A percentile compares a stretch with the other conserved stretches of the same genome.
Evolutionary conservation across 2,329 filamentous ascomycete genomes (phyloP).

Genomic region (Myriosclerotinia curreyana): DNA sequence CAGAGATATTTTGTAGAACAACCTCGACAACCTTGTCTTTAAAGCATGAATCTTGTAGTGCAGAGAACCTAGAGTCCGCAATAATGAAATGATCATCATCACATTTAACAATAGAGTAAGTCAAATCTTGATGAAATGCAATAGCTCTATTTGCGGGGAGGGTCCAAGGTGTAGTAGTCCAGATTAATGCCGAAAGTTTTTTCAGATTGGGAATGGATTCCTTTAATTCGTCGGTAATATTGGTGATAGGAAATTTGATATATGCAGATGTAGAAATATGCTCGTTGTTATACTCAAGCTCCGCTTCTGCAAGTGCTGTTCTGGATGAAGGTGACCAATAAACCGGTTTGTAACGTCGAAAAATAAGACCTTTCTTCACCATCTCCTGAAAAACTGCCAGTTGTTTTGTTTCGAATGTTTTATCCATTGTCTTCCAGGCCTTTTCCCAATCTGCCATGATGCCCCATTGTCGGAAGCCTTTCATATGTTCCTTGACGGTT

Average conservation of each 20-base stretch:
- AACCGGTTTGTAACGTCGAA: conserved; percentile 76
- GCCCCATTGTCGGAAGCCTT: conserved; percentile 67
- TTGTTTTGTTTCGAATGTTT: conserved; percentile 70
- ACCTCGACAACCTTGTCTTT: conserved; percentile 40
- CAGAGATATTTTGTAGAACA: conserved; percentile 56
- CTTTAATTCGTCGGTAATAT: conserved; percentile 46
- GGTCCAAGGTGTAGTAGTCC: conserved; percentile 99
- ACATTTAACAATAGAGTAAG: conserved; percentile 66
- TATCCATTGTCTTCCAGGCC: conserved; percentile 77
- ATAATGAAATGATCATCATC: conserved; percentile 63
- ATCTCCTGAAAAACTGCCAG: conserved; percentile 72
- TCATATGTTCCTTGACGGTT: conserved; percentile 71
- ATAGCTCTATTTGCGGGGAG: conserved; percentile 89
- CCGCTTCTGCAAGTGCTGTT: conserved; percentile 78
- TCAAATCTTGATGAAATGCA: conserved; percentile 70
- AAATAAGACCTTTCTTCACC: conserved; percentile 70
- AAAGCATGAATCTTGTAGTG: conserved; percentile 49
- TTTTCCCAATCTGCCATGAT: conserved; percentile 80
- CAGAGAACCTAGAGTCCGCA: conserved; percentile 66
- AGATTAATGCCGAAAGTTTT: conserved; percentile 76
- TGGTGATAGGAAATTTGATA: conserved; percentile 69
- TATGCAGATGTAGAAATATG: conserved; percentile 73
- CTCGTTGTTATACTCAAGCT: conserved; percentile 77
- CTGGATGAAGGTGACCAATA: conserved; percentile 81
- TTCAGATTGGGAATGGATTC: conserved; percentile 43